Evolutionary conservation across 371 early-diverging fungal species (phyloP), one percentile per base, ranked within the genome.

Genomic region (Syncephalastrum sp.): DNA sequence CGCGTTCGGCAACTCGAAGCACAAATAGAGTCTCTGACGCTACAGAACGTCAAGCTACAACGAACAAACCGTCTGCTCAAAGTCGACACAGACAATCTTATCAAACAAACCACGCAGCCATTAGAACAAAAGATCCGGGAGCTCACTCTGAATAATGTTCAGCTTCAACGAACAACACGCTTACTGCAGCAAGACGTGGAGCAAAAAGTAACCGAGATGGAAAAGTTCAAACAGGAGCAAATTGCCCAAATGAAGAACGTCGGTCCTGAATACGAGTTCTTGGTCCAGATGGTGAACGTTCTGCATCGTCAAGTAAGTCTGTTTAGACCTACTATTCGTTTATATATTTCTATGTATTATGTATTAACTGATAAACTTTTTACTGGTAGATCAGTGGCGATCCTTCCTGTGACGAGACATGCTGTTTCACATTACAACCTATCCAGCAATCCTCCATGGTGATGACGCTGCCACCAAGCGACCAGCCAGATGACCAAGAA

Each of bases 211-310:
- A 41, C 42, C n/a, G 59, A 14, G 56, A 59, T 57, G 47, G 50
- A 45, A 24, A 47, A 61, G 19, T 61, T 61, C 38, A 57, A 65
- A 19, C 57, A 42, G 21, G 75, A 79, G 13, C 74, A 74, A 33
- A 72, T 79, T 16, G 43, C 67, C 14, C 61, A 70, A 43, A 76
- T 79, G 75, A 76, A 76, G 58, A 63, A 61, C 13, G 77, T 76
- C 13, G 80, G 80, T 7, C 80, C 80, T 45, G 80, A 79, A 51
- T 79, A 79, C 56, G 80, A 79, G 46, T 79, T 69, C 57, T 52
- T 79, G 4, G 80, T 79, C n/a, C 80, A 79, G 56, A 76, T 76
- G 69, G 67, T 79, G n/a, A 79, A 79, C 48, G 25, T 79, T 43
- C 68, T 79, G 16, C 75, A 79, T 29, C 70, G 77, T 59, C 77